Percentiles rank a stretch among this genome's conserved stretches.
Conservation (phyloP, 75 land plant species). For the Pinus taeda region DNA sequence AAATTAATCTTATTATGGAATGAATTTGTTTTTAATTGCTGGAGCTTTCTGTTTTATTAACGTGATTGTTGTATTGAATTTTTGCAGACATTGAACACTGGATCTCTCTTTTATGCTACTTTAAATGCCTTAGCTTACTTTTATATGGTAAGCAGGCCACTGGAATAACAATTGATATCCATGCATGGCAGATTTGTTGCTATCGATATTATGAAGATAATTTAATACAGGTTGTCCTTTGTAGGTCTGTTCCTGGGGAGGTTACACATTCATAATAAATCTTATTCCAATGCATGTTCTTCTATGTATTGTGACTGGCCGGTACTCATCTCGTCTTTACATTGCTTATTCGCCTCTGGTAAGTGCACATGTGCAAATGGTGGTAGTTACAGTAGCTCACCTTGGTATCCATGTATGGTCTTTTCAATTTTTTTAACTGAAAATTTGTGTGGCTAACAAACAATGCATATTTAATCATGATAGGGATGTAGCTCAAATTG, state of each 20-base stretch:
- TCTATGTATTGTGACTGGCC: constrained; percentile 91
- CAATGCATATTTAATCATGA: not conserved
- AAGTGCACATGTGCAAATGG: constrained; percentile 22
- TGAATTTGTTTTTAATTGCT: not conserved
- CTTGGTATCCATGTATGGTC: not conserved
- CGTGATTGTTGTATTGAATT: not conserved
- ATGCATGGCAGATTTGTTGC: not conserved
- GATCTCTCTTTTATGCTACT: constrained; percentile 97
- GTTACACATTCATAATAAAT: constrained; percentile 97
- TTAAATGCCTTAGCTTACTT: constrained; percentile 93
- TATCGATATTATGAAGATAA: not conserved
- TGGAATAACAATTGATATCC: not conserved
- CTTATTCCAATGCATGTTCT: constrained; percentile 98
- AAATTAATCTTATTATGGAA: not conserved
- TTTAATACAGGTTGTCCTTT: constrained; percentile 6
- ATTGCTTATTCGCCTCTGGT: constrained; percentile 98
- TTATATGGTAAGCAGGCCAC: constrained; percentile 81
- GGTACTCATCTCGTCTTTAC: constrained; percentile 91
- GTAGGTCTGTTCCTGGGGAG: constrained; percentile 99
- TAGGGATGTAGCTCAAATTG: too few relatives aligned
- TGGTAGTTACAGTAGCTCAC: not conserved
- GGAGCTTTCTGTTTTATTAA: not conserved
- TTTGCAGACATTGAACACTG: constrained; percentile 96
- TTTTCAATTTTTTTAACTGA: constrained; percentile 9
- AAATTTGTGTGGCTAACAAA: not conserved